Conservation (phyloP, 73 alveolate genomes). For the Paramecium octaurelia region DNA sequence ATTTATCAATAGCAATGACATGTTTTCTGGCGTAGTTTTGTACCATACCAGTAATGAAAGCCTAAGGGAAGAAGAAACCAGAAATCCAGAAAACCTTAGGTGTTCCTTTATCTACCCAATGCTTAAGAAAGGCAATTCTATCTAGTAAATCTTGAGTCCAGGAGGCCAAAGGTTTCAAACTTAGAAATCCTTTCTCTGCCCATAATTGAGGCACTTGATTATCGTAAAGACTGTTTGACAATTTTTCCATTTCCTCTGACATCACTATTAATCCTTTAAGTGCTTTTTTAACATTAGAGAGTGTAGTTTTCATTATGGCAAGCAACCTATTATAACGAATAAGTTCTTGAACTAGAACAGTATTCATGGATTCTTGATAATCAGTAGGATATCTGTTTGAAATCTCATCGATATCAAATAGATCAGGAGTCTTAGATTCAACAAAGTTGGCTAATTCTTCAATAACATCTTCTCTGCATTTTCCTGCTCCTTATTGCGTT, state of each 20-base stretch:
- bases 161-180: conserved; percentile 97
- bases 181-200: conserved; percentile 96
- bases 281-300: conserved; percentile 90
- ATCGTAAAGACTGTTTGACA: conserved; percentile 95
- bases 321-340: conserved; percentile 92
- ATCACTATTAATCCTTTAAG: conserved; percentile 96
- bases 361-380: conserved; percentile 98
- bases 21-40: conserved; percentile 99
- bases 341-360: conserved; percentile 96
- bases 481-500: conserved; percentile 93
- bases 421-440: conserved; percentile 89
- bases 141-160: conserved; percentile 96
- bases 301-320: conserved; percentile 84
- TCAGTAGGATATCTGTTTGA: conserved; percentile 94
- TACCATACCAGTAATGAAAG: conserved; percentile 99
- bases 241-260: conserved; percentile 99
- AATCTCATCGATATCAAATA: conserved; percentile 95
- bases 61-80: conserved; percentile 97
- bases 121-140: conserved; percentile 78
- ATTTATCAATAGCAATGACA: conserved; percentile 96
- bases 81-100: conserved; percentile 99
- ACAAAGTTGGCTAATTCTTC: conserved; percentile 85
- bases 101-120: conserved; percentile 91
- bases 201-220: conserved; percentile 97
- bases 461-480: conserved; percentile 92